phyloP scores from a whole-genome alignment of 257 asterid genomes.

The Salvia rosmarinus region DNA sequence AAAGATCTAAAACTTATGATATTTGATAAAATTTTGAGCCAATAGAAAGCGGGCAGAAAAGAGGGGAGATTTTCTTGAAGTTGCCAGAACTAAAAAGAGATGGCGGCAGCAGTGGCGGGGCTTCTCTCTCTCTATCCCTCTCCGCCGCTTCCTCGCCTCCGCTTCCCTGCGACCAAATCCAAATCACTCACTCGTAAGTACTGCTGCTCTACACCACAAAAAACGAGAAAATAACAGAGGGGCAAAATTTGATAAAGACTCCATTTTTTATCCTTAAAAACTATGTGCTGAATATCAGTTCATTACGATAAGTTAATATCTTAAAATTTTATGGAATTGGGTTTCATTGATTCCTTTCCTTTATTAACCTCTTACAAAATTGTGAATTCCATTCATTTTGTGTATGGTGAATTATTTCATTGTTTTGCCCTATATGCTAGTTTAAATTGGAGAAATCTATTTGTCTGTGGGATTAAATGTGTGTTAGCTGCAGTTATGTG shows the following conservation, averaged over 20 bases:
- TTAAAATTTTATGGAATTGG: not conserved
- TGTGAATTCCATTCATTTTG: not conserved
- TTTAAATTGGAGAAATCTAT: slow-evolving; percentile 3
- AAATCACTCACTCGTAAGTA: slow-evolving; percentile 52
- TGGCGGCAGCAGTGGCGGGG: slow-evolving; percentile 50
- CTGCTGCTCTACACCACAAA: not conserved
- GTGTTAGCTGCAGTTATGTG: not conserved
- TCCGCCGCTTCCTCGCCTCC: slow-evolving; percentile 40
- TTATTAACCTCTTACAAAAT: not conserved
- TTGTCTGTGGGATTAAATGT: slow-evolving; percentile 2
- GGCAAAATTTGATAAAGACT: not conserved
- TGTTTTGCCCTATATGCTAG: not conserved
- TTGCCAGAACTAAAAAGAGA: slow-evolving; percentile 8
- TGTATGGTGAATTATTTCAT: not conserved
- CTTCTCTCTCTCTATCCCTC: slow-evolving; percentile 42
- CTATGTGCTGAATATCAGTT: not conserved
- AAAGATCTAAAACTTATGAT: not conserved
- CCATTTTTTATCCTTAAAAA: not conserved
- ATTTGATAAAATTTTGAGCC: slow-evolving; percentile 31
- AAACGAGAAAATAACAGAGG: not conserved
- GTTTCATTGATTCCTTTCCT: not conserved
- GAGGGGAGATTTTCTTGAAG: slow-evolving; percentile 21
- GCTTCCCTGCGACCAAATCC: slow-evolving; percentile 38
- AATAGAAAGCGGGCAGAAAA: slow-evolving; percentile 29
- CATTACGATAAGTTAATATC: slow-evolving; percentile 9